Evolutionary conservation across 768 basidiomycete species (phyloP), one percentile per base, ranked within the genome.

Genomic region (Boletellus ananas): DNA sequence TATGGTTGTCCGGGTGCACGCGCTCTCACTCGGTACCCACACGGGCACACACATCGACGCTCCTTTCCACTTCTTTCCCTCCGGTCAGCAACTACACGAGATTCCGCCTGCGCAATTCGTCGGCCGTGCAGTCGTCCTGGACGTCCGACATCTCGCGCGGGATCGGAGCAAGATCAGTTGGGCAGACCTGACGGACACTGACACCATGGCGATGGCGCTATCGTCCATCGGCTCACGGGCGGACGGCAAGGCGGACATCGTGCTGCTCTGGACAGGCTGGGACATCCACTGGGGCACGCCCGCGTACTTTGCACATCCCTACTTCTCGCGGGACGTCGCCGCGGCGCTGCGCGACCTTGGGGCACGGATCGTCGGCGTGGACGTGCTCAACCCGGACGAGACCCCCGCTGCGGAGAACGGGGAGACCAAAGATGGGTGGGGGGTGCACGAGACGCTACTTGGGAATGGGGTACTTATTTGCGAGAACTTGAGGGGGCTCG

Each of bases 11-110:
- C 59, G 59, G 3, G 61, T 67, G 20, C 59, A 64, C 6, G 47
- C 71, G 0, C 66, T 90, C 43, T 69, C 76, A 23, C 58, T 88
- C 18, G 78, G 83, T 4, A 80, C 87, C 1, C 88, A 90, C 60
- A 83, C 83, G 1, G 88, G 87, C 40, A 90, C 88, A 3, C 88
- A 90, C 68, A 74, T 90, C 64, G 88, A 90, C 58, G 84, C 87
- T 1, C 88, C 88, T 0, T 80, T 76, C 43, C 88, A 90, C 59
- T 89, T 87, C 70, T 67, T 84, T 65, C 66, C 68, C 4, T 70
- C 76, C 25, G 85, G 83, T 5, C 67, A 68, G 38, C 78, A 79
- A 9, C 72, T 89, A 40, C 79, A 83, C 55, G 71, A 82, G 44
- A 72, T 89, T 41, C 74, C 79, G 10, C 72, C 87, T 8, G 58